A percentile compares a stretch with the other conserved stretches of the same genome.
phyloP scores from a whole-genome alignment of 495 filamentous ascomycete genomes.

The Eremomyces bilateralis region DNA sequence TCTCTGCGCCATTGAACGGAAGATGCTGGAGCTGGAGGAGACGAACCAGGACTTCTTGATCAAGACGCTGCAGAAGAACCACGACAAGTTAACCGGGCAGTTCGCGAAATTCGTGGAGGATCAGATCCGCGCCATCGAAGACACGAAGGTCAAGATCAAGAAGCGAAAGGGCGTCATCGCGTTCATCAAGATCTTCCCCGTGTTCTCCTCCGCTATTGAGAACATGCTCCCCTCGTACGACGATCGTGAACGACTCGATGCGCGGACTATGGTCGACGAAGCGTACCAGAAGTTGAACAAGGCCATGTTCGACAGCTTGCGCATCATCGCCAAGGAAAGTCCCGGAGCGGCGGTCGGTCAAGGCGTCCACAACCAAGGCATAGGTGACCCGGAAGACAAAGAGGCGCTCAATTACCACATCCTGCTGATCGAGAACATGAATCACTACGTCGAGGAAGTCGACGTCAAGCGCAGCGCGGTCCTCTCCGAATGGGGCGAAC shows the following conservation, averaged over 20 bases:
- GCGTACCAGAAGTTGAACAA: conserved; percentile 79
- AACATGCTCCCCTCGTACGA: conserved; percentile 40
- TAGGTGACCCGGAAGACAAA: conserved; percentile 51
- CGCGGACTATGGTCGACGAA: conserved; percentile 59
- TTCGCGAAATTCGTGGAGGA: conserved; percentile 86
- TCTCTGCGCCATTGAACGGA: conserved; percentile 55
- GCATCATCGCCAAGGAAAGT: conserved; percentile 85
- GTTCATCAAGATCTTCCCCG: conserved; percentile 82
- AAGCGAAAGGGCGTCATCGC: conserved; percentile 90
- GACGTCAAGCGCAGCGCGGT: conserved; percentile 52
- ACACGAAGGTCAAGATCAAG: conserved; percentile 98
- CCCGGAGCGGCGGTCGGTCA: conserved; percentile 30
- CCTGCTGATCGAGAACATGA: conserved; percentile 95
- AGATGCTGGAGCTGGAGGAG: conserved; percentile 55
- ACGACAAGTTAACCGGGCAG: conserved; percentile 47
- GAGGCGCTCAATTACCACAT: conserved; percentile 93
- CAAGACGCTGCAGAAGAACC: conserved; percentile 55
- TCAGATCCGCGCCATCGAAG: conserved; percentile 85
- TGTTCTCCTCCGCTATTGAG: conserved; percentile 60
- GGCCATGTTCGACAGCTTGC: conserved; percentile 90
- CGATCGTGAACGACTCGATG: conserved; percentile 23
- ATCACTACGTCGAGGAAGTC: conserved; percentile 84
- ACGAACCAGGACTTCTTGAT: conserved; percentile 82
- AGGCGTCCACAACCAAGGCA: conserved; percentile 11
- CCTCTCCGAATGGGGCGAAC: conserved; percentile 57